phyloP scores from a whole-genome alignment of 2,329 filamentous ascomycete species.

The Pseudogymnoascus sp. region DNA sequence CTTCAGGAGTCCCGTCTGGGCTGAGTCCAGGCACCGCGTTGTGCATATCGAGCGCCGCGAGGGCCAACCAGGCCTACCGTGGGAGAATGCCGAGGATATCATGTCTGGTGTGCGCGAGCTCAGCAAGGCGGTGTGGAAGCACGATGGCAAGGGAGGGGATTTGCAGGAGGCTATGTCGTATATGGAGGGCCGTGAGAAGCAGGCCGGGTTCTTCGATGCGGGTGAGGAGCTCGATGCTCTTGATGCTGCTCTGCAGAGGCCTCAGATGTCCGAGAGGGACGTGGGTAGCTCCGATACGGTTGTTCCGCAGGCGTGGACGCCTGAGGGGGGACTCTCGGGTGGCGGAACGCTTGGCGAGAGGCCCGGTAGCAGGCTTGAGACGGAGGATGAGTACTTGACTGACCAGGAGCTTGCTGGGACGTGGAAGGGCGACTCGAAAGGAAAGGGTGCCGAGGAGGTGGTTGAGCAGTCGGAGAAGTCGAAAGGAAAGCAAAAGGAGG shows the following conservation, averaged over 20 bases:
- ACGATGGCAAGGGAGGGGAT: neutral
- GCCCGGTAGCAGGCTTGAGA: neutral
- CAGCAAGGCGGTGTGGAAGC: neutral
- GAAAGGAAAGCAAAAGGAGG: neutral
- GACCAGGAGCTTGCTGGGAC: conserved; percentile 3
- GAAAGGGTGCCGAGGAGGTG: neutral
- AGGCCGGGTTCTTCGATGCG: neutral
- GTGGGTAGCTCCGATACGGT: neutral
- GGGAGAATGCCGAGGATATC: conserved; percentile 3
- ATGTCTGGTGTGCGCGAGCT: neutral
- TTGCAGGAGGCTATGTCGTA: conserved; percentile 1
- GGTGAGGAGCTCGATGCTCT: neutral
- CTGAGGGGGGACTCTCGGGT: neutral
- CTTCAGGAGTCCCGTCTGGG: neutral
- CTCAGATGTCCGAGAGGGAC: neutral
- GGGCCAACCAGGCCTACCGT: neutral
- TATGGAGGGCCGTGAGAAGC: neutral
- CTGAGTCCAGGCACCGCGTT: neutral
- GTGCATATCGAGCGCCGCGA: neutral
- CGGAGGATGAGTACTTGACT: neutral
- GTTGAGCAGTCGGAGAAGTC: neutral
- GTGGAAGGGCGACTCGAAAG: neutral
- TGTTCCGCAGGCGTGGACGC: neutral
- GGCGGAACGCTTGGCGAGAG: neutral
- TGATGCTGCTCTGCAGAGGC: neutral